phyloP scores from a whole-genome alignment of 495 filamentous ascomycete species.

The Talaromyces stipitatus region DNA sequence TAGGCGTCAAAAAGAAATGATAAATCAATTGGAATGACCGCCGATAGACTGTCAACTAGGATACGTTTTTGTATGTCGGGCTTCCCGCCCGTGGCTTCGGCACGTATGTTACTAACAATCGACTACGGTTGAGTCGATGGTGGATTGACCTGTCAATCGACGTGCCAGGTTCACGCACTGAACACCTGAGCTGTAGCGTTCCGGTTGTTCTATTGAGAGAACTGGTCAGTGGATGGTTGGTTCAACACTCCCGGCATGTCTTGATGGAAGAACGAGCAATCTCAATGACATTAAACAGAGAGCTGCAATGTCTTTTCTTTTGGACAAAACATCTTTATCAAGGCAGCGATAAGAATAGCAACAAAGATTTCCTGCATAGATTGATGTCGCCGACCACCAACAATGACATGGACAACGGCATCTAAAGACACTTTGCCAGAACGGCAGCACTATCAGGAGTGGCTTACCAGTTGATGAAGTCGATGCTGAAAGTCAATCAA shows the following conservation, averaged over 20 bases:
- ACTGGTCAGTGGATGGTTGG: background rate
- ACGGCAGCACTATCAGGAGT: background rate
- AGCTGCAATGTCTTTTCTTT: background rate
- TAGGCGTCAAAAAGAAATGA: background rate
- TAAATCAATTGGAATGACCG: background rate
- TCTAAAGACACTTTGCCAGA: background rate
- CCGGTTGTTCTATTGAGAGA: background rate
- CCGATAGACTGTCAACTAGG: background rate
- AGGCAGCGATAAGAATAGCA: background rate
- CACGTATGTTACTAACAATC: slow-evolving; percentile 8
- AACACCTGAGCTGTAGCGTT: background rate
- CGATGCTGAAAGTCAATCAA: background rate
- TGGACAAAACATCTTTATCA: background rate
- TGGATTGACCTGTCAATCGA: background rate
- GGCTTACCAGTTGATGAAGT: background rate
- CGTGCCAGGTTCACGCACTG: too few relatives aligned
- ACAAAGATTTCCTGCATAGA: background rate
- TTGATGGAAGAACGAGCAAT: background rate
- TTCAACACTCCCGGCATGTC: background rate
- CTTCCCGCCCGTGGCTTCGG: slow-evolving; percentile 23
- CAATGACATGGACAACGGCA: background rate
- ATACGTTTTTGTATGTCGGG: slow-evolving; percentile 10
- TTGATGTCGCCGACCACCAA: background rate
- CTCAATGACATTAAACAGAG: background rate
- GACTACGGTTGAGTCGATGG: background rate